Percentiles rank a stretch among this genome's conserved stretches.
phyloP scores from a whole-genome alignment of 2,329 filamentous ascomycete genomes.

The Calonectria honghensis region DNA sequence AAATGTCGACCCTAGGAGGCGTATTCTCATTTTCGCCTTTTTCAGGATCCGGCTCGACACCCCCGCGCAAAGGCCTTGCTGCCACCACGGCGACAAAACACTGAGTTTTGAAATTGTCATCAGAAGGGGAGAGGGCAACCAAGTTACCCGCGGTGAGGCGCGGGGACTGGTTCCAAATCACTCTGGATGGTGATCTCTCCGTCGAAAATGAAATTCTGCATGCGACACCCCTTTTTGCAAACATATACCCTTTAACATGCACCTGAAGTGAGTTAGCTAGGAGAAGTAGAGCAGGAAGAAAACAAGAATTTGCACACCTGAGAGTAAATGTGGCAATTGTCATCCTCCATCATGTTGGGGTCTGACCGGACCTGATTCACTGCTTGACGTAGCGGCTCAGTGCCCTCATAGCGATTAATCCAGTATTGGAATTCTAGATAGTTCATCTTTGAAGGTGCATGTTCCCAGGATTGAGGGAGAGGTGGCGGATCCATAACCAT shows the following conservation, averaged over 20 bases:
- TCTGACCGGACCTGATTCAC: slow-evolving; percentile 73
- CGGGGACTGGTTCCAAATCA: slow-evolving; percentile 77
- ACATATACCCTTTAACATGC: slow-evolving; percentile 78
- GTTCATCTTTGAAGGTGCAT: slow-evolving; percentile 53
- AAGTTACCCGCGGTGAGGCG: slow-evolving; percentile 72
- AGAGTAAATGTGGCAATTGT: slow-evolving; percentile 79
- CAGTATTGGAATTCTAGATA: slow-evolving; percentile 86
- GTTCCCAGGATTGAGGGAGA: slow-evolving; percentile 38
- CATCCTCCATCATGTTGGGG: slow-evolving; percentile 75
- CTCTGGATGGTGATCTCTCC: slow-evolving; percentile 76
- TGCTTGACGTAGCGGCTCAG: slow-evolving; percentile 81
- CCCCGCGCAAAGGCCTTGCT: slow-evolving; percentile 76
- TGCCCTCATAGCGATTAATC: slow-evolving; percentile 83
- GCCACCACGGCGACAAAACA: slow-evolving; percentile 85
- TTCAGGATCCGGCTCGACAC: slow-evolving; percentile 72
- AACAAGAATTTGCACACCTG: slow-evolving; percentile 68
- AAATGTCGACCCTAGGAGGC: slow-evolving; percentile 84
- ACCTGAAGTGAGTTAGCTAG: slow-evolving; percentile 68
- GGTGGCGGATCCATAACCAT: slow-evolving; percentile 44
- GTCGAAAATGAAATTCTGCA: slow-evolving; percentile 83
- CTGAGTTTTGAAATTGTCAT: slow-evolving; percentile 77
- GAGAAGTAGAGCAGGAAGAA: slow-evolving; percentile 5
- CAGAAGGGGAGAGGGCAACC: slow-evolving; percentile 70
- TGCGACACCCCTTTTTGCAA: slow-evolving; percentile 78
- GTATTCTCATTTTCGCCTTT: slow-evolving; percentile 48